A percentile compares a stretch with the other conserved stretches of the same genome.
Conservation (phyloP, 495 filamentous ascomycete genomes). For the Amniculicola lignicola region DNA sequence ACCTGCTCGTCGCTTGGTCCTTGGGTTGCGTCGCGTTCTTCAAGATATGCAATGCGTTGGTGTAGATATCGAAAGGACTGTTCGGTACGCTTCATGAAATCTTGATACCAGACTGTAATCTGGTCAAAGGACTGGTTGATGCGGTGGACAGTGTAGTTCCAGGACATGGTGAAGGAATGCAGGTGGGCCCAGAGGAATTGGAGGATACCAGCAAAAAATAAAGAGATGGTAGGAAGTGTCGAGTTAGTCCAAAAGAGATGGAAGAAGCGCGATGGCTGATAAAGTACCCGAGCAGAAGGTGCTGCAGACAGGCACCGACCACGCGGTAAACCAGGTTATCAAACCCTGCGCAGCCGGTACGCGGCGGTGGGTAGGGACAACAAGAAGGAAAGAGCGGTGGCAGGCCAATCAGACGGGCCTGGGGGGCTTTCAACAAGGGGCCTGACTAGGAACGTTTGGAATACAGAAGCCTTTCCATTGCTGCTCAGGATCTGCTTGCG, state of each 20-base stretch:
- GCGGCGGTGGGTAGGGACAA: not conserved
- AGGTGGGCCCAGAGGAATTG: not conserved
- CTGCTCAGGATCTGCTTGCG: not conserved
- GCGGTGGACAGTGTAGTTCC: constrained; percentile 14
- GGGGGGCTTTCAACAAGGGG: not conserved
- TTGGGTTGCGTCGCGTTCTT: constrained; percentile 15
- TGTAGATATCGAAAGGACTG: constrained; percentile 19
- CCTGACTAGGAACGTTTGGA: not conserved
- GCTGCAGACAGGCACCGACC: not conserved
- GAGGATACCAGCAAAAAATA: not conserved
- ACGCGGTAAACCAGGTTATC: too few species aligned
- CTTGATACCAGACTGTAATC: constrained; percentile 12
- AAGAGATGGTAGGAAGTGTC: not conserved
- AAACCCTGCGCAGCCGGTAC: too few species aligned
- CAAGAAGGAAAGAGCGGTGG: not conserved
- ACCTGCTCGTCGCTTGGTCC: constrained; percentile 23
- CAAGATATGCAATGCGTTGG: constrained; percentile 17
- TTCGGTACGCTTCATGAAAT: constrained; percentile 23
- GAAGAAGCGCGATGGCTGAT: not conserved
- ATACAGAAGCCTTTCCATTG: not conserved
- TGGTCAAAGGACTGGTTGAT: constrained; percentile 21
- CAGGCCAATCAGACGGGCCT: not conserved
- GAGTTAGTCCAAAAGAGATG: not conserved
- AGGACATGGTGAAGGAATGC: constrained; percentile 1
- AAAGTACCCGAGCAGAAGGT: not conserved